phyloP scores from a whole-genome alignment of 2,329 filamentous ascomycete species.

The Fusarium anguioides region DNA sequence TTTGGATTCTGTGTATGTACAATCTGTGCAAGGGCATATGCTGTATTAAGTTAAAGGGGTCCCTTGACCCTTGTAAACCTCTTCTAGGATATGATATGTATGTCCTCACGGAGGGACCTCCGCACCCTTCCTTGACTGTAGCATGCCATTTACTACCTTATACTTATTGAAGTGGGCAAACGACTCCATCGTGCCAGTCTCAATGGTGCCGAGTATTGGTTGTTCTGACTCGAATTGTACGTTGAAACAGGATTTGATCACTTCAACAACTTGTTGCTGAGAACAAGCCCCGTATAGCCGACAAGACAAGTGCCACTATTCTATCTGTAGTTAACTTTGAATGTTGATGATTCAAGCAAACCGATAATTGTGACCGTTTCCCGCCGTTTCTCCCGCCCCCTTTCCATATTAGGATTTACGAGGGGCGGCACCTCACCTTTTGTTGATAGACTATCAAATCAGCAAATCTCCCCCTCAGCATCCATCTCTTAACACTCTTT shows the following conservation, averaged over 20 bases:
- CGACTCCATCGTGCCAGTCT: constrained; percentile 14
- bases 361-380: constrained; percentile 24
- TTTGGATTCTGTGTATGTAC: constrained; percentile 3
- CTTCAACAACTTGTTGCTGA: background rate
- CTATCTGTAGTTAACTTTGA: background rate
- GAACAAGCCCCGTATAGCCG: background rate
- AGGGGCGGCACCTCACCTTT: constrained; percentile 28
- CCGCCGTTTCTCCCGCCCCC: constrained; percentile 31
- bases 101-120: constrained; percentile 13
- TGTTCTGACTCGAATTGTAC: constrained; percentile 19
- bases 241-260: background rate
- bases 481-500: constrained; percentile 18
- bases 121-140: background rate
- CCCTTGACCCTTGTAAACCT: constrained; percentile 26
- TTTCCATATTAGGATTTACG: constrained; percentile 27
- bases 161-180: constrained; percentile 13
- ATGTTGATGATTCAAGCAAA: constrained; percentile 30
- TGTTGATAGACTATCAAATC: constrained; percentile 26
- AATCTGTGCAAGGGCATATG: constrained; percentile 3
- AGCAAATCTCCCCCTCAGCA: constrained; percentile 34
- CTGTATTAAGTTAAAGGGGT: constrained; percentile 19
- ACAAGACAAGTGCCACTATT: background rate
- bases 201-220: constrained; percentile 17
- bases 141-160: background rate
- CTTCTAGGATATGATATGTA: background rate